A percentile compares a stretch with the other conserved stretches of the same genome.
Evolutionary conservation across 768 basidiomycete species (phyloP).

Genomic region (Amanita rubescens): DNA sequence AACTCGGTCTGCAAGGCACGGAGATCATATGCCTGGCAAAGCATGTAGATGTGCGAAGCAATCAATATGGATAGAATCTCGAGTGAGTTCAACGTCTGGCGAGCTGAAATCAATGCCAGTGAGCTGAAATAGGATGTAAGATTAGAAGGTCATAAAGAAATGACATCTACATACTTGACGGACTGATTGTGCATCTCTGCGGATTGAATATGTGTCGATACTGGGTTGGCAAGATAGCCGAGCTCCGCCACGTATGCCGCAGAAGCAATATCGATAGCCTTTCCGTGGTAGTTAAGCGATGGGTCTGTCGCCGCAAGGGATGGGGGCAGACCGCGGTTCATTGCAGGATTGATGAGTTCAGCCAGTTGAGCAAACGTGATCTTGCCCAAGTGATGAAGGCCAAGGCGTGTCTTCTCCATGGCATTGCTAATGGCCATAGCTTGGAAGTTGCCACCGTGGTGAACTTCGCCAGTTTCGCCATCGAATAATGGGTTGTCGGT

Average conservation of each 20-base stretch:
- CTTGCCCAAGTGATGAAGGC: slow-evolving; percentile 64
- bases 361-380: slow-evolving; percentile 61
- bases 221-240: slow-evolving; percentile 76
- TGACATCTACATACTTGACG: slow-evolving; percentile 55
- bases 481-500: slow-evolving; percentile 88
- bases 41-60: slow-evolving; percentile 64
- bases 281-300: slow-evolving; percentile 74
- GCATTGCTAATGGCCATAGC: slow-evolving; percentile 79
- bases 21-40: slow-evolving; percentile 81
- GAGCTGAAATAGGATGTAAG: slow-evolving; percentile 39
- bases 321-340: slow-evolving; percentile 81
- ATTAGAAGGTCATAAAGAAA: slow-evolving; percentile 10
- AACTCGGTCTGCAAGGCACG: slow-evolving; percentile 71
- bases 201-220: slow-evolving; percentile 77
- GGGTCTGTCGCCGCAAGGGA: slow-evolving; percentile 75
- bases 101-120: slow-evolving; percentile 75
- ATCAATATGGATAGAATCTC: slow-evolving; percentile 72
- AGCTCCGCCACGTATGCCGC: slow-evolving; percentile 81
- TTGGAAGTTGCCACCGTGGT: slow-evolving; percentile 88
- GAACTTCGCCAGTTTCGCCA: slow-evolving; percentile 52
- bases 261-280: slow-evolving; percentile 79
- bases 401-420: slow-evolving; percentile 81
- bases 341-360: slow-evolving; percentile 65
- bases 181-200: slow-evolving; percentile 94
- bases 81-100: slow-evolving; percentile 70